Percentiles rank a stretch among this genome's conserved stretches.
Evolutionary conservation across 2,329 filamentous ascomycete species (phyloP).

Genomic region (Aspergillus sp.): DNA sequence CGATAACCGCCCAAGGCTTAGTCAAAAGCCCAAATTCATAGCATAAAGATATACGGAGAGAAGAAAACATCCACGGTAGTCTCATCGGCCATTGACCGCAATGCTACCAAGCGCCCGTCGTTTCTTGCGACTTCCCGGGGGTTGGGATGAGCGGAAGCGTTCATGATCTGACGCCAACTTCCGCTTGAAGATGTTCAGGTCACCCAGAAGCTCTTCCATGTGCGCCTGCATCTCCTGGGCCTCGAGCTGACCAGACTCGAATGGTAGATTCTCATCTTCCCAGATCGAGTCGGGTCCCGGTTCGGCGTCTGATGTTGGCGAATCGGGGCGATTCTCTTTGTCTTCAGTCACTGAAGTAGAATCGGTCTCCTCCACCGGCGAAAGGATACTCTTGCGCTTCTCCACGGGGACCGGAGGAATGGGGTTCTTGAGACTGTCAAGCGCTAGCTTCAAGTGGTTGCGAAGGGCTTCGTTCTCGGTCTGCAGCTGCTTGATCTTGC

Average conservation of each 20-base stretch:
- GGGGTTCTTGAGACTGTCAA: slow-evolving; percentile 85
- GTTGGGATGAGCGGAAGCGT: slow-evolving; percentile 33
- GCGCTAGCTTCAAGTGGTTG: slow-evolving; percentile 80
- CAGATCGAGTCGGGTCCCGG: slow-evolving; percentile 39
- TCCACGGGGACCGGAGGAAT: slow-evolving; percentile 58
- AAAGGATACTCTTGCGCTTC: slow-evolving; percentile 33
- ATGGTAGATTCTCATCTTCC: slow-evolving; percentile 54
- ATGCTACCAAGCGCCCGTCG: slow-evolving; percentile 32
- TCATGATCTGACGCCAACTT: slow-evolving; percentile 77
- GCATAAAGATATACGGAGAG: too few relatives aligned
- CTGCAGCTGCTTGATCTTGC: slow-evolving; percentile 86
- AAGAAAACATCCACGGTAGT: slow-evolving; percentile 1
- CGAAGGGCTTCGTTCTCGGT: slow-evolving; percentile 88
- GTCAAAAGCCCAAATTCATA: slow-evolving; percentile 4
- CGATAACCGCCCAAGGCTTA: slow-evolving; percentile 1
- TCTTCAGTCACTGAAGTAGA: slow-evolving; percentile 51
- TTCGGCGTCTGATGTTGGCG: slow-evolving; percentile 26
- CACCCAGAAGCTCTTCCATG: slow-evolving; percentile 78
- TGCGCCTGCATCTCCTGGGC: slow-evolving; percentile 71
- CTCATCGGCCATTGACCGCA: slow-evolving; percentile 24
- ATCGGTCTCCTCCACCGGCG: slow-evolving; percentile 56
- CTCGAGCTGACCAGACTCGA: slow-evolving; percentile 40
- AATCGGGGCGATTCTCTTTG: slow-evolving; percentile 36
- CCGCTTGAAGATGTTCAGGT: slow-evolving; percentile 74
- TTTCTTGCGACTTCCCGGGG: slow-evolving; percentile 21